These are phyloP conservation scores for Malbranchea cinnamomea DNA, from an alignment of 2,329 filamentous ascomycete species.

Conservation along the genomic window DNA sequence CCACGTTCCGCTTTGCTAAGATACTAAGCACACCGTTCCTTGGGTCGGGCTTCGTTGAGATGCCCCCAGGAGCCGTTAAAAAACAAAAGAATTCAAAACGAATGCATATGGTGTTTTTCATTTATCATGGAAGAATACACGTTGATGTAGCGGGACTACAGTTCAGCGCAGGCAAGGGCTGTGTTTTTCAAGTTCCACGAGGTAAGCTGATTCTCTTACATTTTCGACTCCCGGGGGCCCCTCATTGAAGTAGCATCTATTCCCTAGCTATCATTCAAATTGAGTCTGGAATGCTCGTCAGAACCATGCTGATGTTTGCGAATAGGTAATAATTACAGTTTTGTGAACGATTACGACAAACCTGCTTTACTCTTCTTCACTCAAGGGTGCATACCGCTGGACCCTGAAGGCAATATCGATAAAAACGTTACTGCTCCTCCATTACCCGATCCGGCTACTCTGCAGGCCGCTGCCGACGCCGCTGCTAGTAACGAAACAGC, in stretches of 20 bases:
- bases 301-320: conserved; percentile 2
- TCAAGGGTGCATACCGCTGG: conserved; percentile 55
- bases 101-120: conserved; percentile 96
- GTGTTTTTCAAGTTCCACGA: conserved; percentile 87
- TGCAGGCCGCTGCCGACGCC: no score
- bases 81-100: conserved; percentile 79
- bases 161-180: conserved; percentile 75
- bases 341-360: conserved; percentile 60
- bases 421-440: conserved; percentile 9
- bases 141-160: conserved; percentile 45
- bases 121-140: conserved; percentile 66
- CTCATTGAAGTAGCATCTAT: conserved; percentile 1
- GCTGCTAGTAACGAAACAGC: no score
- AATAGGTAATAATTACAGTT: conserved; percentile 83
- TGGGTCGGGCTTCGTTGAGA: conserved; percentile 75
- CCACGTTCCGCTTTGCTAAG: conserved; percentile 78
- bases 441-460: conserved; percentile 5
- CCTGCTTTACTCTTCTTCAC: conserved; percentile 79
- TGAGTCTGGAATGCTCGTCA: conserved; percentile 1
- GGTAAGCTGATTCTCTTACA: conserved; percentile 49
- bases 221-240: conserved; percentile 3
- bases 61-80: conserved; percentile 72
- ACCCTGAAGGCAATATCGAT: conserved; percentile 16
- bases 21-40: conserved; percentile 74
- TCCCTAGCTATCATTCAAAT: background rate